These are phyloP conservation scores for Alternaria hordeiaustralica DNA, from an alignment of 2,329 filamentous ascomycete genomes.

Conservation along the genomic window DNA sequence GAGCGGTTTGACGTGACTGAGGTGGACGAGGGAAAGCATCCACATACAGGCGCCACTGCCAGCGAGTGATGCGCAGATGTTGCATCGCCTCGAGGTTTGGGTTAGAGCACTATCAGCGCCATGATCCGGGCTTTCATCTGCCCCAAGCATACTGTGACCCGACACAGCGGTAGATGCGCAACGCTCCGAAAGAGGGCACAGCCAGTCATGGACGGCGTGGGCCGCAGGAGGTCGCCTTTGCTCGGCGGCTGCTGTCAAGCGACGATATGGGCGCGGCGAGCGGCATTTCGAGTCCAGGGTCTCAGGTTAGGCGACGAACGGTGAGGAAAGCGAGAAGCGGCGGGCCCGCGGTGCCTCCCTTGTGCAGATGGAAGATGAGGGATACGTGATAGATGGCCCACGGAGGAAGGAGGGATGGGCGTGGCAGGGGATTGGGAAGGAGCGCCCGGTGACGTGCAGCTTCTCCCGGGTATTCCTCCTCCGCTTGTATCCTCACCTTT, in stretches of 20 bases:
- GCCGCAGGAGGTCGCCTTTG: constrained; percentile 22
- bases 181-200: constrained; percentile 43
- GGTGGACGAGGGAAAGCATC: constrained; percentile 12
- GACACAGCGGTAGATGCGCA: constrained; percentile 42
- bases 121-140: constrained; percentile 38
- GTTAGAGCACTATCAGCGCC: constrained; percentile 34
- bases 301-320: constrained; percentile 6
- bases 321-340: constrained; percentile 18
- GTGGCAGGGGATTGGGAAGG: constrained; percentile 29
- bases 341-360: constrained; percentile 25
- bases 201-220: constrained; percentile 21
- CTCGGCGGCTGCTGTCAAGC: constrained; percentile 13
- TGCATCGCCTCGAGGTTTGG: constrained; percentile 34
- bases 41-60: constrained; percentile 28
- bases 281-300: constrained; percentile 24
- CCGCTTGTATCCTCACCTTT: constrained; percentile 25
- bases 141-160: constrained; percentile 35
- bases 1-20: constrained; percentile 15
- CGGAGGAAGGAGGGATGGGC: constrained; percentile 22
- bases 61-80: constrained; percentile 32
- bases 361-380: constrained; percentile 16
- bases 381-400: constrained; percentile 24
- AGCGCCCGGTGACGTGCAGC: constrained; percentile 45
- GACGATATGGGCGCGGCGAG: constrained; percentile 23
- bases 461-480: constrained; percentile 36